Evolutionary conservation across 192 early-diverging fungal genomes (phyloP).

Genomic region (Backusella tuberculispora): DNA sequence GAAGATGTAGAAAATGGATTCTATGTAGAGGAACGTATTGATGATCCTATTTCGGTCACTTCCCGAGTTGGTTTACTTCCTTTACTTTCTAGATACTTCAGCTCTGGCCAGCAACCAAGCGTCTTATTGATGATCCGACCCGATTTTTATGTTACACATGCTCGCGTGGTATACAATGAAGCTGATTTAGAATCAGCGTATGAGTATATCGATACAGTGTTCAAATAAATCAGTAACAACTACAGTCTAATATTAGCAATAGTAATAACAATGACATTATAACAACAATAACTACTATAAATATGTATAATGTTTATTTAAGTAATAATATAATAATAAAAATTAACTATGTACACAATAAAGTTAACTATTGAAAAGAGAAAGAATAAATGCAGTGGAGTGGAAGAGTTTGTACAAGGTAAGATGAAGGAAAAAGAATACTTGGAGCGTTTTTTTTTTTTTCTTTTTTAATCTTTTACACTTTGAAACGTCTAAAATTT

Average conservation of each 20-base stretch:
- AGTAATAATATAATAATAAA: neutral
- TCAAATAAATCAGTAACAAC: neutral
- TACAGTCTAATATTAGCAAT: neutral
- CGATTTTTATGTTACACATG: conserved; percentile 33
- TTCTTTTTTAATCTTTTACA: neutral
- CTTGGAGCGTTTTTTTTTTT: neutral
- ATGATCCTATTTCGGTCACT: conserved; percentile 4
- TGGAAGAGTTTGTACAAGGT: neutral
- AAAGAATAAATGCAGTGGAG: neutral
- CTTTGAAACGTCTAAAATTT: neutral
- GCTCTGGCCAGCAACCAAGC: neutral
- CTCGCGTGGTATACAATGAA: conserved; percentile 10
- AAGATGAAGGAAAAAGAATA: neutral
- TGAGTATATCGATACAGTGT: neutral
- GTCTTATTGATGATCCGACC: conserved; percentile 34
- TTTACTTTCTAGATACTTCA: neutral
- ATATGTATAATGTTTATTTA: conserved; percentile 14
- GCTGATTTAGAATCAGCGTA: neutral
- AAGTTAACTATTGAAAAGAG: neutral
- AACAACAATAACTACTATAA: neutral
- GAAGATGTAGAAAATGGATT: neutral
- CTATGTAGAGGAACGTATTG: neutral
- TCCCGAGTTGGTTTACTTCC: conserved; percentile 10
- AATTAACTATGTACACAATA: neutral
- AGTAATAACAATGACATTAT: no score